phyloP scores from a whole-genome alignment of 2,329 filamentous ascomycete genomes.

The Cytospora piceicola region DNA sequence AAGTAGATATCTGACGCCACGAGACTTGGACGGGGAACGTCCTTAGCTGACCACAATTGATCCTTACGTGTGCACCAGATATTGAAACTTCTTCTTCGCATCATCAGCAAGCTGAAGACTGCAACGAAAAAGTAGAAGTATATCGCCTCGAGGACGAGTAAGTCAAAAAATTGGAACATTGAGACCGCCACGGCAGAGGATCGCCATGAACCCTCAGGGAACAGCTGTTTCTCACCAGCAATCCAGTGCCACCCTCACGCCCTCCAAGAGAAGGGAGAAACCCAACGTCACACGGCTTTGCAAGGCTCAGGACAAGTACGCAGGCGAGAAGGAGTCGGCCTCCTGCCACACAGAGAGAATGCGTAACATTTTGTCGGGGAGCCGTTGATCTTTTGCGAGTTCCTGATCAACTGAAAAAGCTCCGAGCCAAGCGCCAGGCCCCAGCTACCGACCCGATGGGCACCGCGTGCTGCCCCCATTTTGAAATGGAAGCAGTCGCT shows the following conservation, averaged over 20 bases:
- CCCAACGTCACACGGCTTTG: conserved; percentile 25
- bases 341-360: conserved; percentile 1
- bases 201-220: conserved; percentile 13
- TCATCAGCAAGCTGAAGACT: conserved; percentile 13
- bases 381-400: conserved; percentile 10
- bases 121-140: conserved; percentile 9
- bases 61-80: background rate
- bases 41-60: background rate
- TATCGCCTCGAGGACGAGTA: conserved; percentile 7
- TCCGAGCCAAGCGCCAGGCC: conserved; percentile 21
- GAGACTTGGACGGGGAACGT: background rate
- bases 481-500: conserved; percentile 20
- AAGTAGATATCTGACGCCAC: no score
- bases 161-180: conserved; percentile 9
- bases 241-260: conserved; percentile 16
- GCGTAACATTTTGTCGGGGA: conserved; percentile 6
- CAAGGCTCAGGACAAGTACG: conserved; percentile 13
- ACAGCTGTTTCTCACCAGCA: conserved; percentile 20
- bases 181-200: conserved; percentile 8
- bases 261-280: conserved; percentile 11
- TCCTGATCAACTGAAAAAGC: conserved; percentile 6
- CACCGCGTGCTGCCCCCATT: conserved; percentile 17
- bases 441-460: conserved; percentile 25
- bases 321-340: conserved; percentile 18
- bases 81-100: conserved; percentile 9